A percentile compares a stretch with the other conserved stretches of the same genome.
These are phyloP conservation scores for Aspergillus neotritici DNA, from an alignment of 2,329 filamentous ascomycete species.

Conservation along the genomic window DNA sequence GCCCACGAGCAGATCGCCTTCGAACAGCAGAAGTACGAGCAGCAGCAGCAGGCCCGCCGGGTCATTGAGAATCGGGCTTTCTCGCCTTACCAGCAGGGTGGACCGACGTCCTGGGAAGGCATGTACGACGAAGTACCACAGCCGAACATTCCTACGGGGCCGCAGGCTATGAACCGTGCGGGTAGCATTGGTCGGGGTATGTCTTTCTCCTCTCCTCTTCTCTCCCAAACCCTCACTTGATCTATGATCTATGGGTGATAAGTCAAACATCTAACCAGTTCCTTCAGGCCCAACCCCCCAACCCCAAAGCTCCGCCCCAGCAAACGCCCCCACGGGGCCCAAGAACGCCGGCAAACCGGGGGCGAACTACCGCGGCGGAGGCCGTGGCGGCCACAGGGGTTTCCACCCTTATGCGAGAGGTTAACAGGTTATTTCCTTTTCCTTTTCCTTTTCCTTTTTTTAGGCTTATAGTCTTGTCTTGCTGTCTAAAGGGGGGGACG, in stretches of 20 bases:
- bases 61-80: conserved; percentile 40
- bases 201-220: conserved; percentile 20
- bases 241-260: too few relatives aligned
- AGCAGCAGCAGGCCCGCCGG: conserved; percentile 59
- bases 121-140: conserved; percentile 97
- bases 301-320: conserved; percentile 54
- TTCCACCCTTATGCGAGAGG: conserved; percentile 69
- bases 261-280: too few relatives aligned
- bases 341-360: conserved; percentile 91
- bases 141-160: conserved; percentile 58
- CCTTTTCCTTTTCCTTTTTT: conserved; percentile 1
- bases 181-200: conserved; percentile 39
- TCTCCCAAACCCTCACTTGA: background rate
- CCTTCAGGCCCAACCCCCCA: conserved; percentile 38
- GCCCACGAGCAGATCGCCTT: conserved; percentile 68
- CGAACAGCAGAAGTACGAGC: conserved; percentile 73
- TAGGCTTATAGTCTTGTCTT: too few relatives aligned
- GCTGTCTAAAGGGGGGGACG: too few relatives aligned
- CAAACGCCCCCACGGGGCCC: conserved; percentile 86
- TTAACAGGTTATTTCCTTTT: conserved; percentile 8
- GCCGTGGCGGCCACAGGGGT: conserved; percentile 65
- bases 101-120: conserved; percentile 88
- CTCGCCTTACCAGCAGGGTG: conserved; percentile 49
- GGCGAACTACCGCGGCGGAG: conserved; percentile 88
- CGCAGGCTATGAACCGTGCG: conserved; percentile 44